Base-by-base conservation (phyloP, 2,329 filamentous ascomycete genomes). In the Mycosphaerella arachidis region DNA sequence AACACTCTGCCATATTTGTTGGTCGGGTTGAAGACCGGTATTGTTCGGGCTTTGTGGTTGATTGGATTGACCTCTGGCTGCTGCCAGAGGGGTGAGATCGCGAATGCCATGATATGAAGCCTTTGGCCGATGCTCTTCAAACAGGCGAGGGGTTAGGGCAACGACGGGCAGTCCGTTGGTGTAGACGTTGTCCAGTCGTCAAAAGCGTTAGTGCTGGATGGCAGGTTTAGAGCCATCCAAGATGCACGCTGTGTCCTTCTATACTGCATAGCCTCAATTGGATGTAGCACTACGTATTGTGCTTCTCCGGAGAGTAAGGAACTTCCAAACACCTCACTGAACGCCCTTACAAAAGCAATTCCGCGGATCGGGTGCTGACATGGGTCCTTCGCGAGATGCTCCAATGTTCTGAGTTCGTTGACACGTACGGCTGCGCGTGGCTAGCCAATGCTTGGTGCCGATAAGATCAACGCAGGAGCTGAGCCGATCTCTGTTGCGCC, bases 1-100 rank as follows among this genome's bases (percentile, higher is more conserved):
- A 95, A 96, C 0, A 94, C 91, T 6, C 91, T 84, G 40, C 91
- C 92, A 78, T 96, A 92, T 67, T 86, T 78, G 73, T 95, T 83
- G 68, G 92, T 72, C 0, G 88, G 84, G 73, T 96, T 96, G 63
- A 96, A 78, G 24, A 90, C 73, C 0, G 92, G 92, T 51, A 96
- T 84, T 0, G 89, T 89, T 61, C 83, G 85, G 56, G 92, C 92
- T 74, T 96, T 96, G 60, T 83, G 82, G 78, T 88, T 96, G 77
- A 91, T 83, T 9, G 91, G 90, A 74, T 96, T 95, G 77, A 95
- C 77, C 72, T 89, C 84, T 45, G 91, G 91, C 33, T 84, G 81
- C 66, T 68, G 73, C 75, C 78, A 84, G 8, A 77, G 66, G 18
- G 59, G 20, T 3, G 63, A 58, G 18, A 61, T 52, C 31, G 56